Evolutionary conservation across 345 rosid genomes (phyloP).

Genomic region (Hypericum perforatum): DNA sequence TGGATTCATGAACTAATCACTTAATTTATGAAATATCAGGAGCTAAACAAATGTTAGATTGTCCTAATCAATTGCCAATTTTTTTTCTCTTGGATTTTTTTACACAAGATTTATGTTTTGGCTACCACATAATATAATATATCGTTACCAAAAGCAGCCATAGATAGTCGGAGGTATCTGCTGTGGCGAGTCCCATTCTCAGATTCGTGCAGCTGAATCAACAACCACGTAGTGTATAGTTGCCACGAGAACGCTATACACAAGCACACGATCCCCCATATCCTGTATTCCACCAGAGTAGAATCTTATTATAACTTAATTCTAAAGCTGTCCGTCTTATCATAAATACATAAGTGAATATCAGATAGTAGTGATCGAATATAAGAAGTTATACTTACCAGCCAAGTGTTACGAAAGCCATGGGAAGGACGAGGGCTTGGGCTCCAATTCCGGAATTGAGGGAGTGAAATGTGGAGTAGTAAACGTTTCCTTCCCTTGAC

Average conservation of each 20-base stretch:
- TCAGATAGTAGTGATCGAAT: not conserved
- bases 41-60: no score
- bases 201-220: conserved; percentile 50
- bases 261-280: conserved; percentile 40
- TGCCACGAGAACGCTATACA: conserved; percentile 44
- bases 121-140: not conserved
- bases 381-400: conserved; percentile 20
- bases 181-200: conserved; percentile 39
- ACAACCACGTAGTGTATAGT: conserved; percentile 43
- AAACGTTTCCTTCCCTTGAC: conserved; percentile 48
- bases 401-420: conserved; percentile 44
- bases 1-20: no score
- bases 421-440: conserved; percentile 57
- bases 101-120: no score
- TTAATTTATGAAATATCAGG: no score
- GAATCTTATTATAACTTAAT: no score
- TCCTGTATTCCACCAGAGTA: conserved; percentile 25
- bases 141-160: conserved; percentile 47
- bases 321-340: no score
- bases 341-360: no score
- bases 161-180: conserved; percentile 45
- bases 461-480: conserved; percentile 45
- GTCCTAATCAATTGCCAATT: no score
- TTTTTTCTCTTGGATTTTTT: no score
- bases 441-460: conserved; percentile 43